A percentile compares a stretch with the other conserved stretches of the same genome.
Conservation (phyloP, 192 early-diverging fungal species). For the Backusella psychrophila region DNA sequence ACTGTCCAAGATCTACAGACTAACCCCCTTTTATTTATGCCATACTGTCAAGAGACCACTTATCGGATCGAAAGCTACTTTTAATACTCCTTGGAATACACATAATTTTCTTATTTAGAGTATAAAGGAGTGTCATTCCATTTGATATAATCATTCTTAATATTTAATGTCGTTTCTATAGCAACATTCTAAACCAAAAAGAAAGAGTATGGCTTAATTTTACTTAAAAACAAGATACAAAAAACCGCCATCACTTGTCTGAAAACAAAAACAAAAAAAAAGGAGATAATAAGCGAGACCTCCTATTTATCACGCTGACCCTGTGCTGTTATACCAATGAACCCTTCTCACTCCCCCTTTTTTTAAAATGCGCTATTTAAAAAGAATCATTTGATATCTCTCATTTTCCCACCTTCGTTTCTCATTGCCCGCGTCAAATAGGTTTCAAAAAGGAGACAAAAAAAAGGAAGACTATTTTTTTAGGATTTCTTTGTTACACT, state of each 20-base stretch:
- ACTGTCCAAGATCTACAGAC: constrained; percentile 5
- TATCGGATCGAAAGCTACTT: constrained; percentile 7
- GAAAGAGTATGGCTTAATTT: not conserved
- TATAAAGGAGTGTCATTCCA: not conserved
- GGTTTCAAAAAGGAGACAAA: constrained; percentile 6
- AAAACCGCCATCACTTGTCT: constrained; percentile 2
- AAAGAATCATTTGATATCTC: constrained; percentile 6
- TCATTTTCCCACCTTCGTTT: constrained; percentile 6
- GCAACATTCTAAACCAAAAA: constrained; percentile 4
- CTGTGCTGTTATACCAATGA: constrained; percentile 7
- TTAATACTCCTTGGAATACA: constrained; percentile 9
- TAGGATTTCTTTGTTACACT: constrained; percentile 4
- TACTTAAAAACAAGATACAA: not conserved
- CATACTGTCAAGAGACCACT: constrained; percentile 16
- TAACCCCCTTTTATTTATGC: constrained; percentile 7
- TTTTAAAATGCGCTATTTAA: constrained; percentile 6
- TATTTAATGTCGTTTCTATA: not conserved
- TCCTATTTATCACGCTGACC: constrained; percentile 1
- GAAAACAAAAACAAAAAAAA: constrained; percentile 10
- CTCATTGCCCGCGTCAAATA: constrained; percentile 7
- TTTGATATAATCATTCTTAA: not conserved
- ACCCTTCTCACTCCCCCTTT: not conserved
- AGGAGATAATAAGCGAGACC: not conserved
- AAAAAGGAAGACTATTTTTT: not conserved
- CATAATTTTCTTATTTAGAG: not conserved